A percentile compares a stretch with the other conserved stretches of the same genome.
Evolutionary conservation across 148 eudicot species (phyloP).

Genomic region (Amaranthus palmeri): DNA sequence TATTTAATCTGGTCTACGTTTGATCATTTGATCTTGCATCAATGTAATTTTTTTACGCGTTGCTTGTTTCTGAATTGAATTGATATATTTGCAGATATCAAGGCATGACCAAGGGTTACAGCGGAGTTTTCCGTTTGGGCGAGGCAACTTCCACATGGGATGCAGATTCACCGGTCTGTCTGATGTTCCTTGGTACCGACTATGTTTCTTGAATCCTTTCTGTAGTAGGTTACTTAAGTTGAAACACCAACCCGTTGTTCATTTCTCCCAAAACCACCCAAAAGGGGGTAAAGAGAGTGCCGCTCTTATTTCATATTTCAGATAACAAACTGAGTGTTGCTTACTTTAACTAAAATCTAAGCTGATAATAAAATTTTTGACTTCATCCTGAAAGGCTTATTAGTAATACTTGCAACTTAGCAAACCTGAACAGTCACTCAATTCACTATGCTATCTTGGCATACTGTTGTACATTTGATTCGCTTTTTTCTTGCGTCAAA

Average conservation of each 20-base stretch:
- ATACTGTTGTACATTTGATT: no score
- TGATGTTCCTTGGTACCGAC: conserved; percentile 18
- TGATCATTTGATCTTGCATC: no score
- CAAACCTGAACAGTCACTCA: background rate
- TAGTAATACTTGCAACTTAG: background rate
- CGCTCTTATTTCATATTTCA: background rate
- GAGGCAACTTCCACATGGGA: conserved; percentile 99
- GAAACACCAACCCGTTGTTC: background rate
- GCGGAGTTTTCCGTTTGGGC: conserved; percentile 90
- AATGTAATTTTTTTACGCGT: no score
- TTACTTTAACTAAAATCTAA: background rate
- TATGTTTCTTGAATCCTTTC: conserved; percentile 5
- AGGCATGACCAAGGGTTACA: conserved; percentile 95
- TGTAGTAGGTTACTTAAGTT: conserved; percentile 4
- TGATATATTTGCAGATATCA: conserved; percentile 61
- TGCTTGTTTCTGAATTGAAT: conserved; percentile 1
- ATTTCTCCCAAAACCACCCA: background rate
- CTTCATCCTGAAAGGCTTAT: background rate
- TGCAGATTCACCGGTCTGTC: conserved; percentile 95
- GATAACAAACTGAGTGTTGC: background rate
- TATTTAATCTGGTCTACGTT: no score
- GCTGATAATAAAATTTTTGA: background rate
- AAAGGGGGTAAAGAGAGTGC: background rate
- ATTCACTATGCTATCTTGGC: background rate
- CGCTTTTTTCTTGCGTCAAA: no score